phyloP scores from a whole-genome alignment of 306 rosid genomes.

The Medicago truncatula region MtrunA17r5.0-ANR NC_053045.1:56853501-56854000 shows the following conservation, averaged over 20 bases:
- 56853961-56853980: slow-evolving; percentile 52
- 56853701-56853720: slow-evolving; percentile 77
- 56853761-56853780: not conserved
- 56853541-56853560: not conserved
- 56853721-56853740: slow-evolving; percentile 78
- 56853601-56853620: not conserved
- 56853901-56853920: slow-evolving; percentile 58
- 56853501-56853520: slow-evolving; percentile 3
- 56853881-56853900: slow-evolving; percentile 65
- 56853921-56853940: slow-evolving; percentile 65
- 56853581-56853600: not conserved
- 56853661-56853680: slow-evolving; percentile 61
- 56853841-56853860: too few relatives aligned
- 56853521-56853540: slow-evolving; percentile 1
- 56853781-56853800: too few relatives aligned
- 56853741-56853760: not conserved
- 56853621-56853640: slow-evolving; percentile 48
- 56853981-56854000: slow-evolving; percentile 17
- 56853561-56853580: not conserved
- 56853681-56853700: slow-evolving; percentile 50
- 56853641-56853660: slow-evolving; percentile 58
- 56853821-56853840: too few relatives aligned
- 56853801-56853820: too few relatives aligned
- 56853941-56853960: slow-evolving; percentile 60
- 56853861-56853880: slow-evolving; percentile 21